Evolutionary conservation across 208 protist species (phyloP), one percentile per base, ranked within the genome.

Genomic region (Blastocrithidia nonstop): DNA sequence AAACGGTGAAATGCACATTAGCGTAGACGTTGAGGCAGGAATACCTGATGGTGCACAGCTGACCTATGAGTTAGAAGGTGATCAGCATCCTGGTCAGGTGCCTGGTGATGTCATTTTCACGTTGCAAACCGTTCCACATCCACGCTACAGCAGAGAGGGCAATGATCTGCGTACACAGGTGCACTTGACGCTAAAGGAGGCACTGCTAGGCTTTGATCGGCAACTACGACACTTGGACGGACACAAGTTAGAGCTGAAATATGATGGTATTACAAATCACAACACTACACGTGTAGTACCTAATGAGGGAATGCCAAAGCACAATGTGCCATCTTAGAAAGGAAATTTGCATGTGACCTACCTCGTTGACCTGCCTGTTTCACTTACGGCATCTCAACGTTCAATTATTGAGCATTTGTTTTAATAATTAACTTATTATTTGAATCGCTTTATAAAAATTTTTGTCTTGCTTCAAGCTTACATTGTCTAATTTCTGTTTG

Each of bases 231-330:
- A 96, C 66, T 54, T 97, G 11, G 93, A 97, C 38, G 82, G 76
- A 5, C 62, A 64, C 25, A 33, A 51, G 23, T 45, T 89, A 4
- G 55, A 68, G 36, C 27, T 54, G 35, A 28, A 51, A 11, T 22
- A 41, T 16, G 44, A 17, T 0, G 66, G 48, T 9, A 54, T 95
- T 17, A 93, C 79, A 21, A 72, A 69, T 37, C 69, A 79, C 37
- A 70, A 76, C 17, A 60, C 69, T 16, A 71, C 72, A 45, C 21
- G 84, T 23, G 66, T 56, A 37, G 32, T 95, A 3, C 43, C 20
- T 1, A 87, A 88, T 5, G 81, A 95, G 54, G 93, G 93, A 13
- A 95, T 97, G 85, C 93, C 93, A 13, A 59, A 71, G 19, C 77
- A 90, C 26, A 47, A 88, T 46, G 68, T 85, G 25, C 72, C 84